Base-by-base conservation (phyloP, 352 stramenopile species). In the Globisporangium spinosum region DNA sequence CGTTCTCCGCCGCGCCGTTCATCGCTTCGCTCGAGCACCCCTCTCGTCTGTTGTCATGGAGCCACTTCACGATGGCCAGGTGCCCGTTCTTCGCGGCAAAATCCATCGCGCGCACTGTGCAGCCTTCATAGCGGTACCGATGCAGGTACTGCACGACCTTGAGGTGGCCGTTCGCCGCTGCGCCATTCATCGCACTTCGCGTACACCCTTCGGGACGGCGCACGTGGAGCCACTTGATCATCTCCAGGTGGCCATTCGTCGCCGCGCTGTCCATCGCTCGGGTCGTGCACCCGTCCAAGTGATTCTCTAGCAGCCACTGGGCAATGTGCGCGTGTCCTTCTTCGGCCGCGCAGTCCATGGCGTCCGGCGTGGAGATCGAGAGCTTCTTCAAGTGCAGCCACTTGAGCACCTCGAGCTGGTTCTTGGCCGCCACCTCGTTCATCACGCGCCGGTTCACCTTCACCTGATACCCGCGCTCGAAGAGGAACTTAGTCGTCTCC, bases 361-460 rank as follows among this genome's bases (percentile, higher is more conserved):
- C 66, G 27, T 66, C 57, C 1, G 57, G 58, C 5, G 56, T 70
- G 1, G 57, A 65, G 38, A 65, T 61, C 29, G 58, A 56, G 22
- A 67, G 57, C n/a, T 57, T 62, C 35, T 66, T 59, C 1, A 45
- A 7, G 15, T 66, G 45, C 10, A 70, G 58, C 57, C 65, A 65
- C 58, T 66, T 51, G 55, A 70, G 56, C 56, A 65, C 49, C 2
- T 70, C 56, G 35, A 68, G 38, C 35, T 68, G 35, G 53, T 68
- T 56, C 25, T 40, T 51, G 23, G 62, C 35, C 8, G 62, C 62
- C 13, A 68, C 62, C 12, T 68, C 62, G 27, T 68, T 68, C 62
- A 68, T 68, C 51, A 66, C 62, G 54, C 62, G 62, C 22, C 62
- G 53, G 25, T 29, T 68, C 20, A 68, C 54, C 43, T 68, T 68